Evolutionary conservation across 768 basidiomycete genomes (phyloP).

Genomic region (Leccinum boreale): DNA sequence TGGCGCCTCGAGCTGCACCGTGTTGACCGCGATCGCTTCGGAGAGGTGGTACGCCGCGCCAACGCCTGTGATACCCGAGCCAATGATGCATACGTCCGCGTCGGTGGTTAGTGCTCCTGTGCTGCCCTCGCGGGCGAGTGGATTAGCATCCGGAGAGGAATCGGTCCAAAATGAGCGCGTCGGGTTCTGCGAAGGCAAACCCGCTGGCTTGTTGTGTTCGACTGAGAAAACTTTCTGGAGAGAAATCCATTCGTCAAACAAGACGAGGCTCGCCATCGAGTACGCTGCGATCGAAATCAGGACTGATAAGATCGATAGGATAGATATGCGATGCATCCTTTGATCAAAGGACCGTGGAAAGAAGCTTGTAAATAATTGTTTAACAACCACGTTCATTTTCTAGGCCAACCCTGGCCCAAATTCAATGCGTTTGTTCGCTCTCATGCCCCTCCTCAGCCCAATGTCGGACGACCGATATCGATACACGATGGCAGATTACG

Average conservation of each 20-base stretch:
- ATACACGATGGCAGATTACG: too few relatives aligned
- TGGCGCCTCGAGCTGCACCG: slow-evolving; percentile 14
- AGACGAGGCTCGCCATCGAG: slow-evolving; percentile 9
- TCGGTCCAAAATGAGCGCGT: slow-evolving; percentile 76
- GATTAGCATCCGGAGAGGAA: slow-evolving; percentile 54
- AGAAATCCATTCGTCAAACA: neutral
- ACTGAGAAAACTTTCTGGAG: slow-evolving; percentile 6
- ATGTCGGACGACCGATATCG: too few relatives aligned
- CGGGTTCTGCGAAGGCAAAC: slow-evolving; percentile 57
- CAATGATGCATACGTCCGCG: slow-evolving; percentile 76
- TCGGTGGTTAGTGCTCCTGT: slow-evolving; percentile 51
- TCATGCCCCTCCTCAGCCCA: too few relatives aligned
- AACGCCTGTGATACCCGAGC: slow-evolving; percentile 77
- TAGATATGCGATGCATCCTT: neutral
- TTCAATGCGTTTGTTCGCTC: too few relatives aligned
- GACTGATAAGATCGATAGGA: neutral
- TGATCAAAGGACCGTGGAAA: neutral
- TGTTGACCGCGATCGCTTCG: slow-evolving; percentile 19
- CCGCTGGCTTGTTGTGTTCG: slow-evolving; percentile 11
- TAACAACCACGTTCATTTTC: too few relatives aligned
- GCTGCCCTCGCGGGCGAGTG: slow-evolving; percentile 66
- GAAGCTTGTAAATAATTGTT: neutral
- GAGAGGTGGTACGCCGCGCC: slow-evolving; percentile 72
- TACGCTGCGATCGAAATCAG: neutral
- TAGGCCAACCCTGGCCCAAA: too few relatives aligned